Conservation (phyloP, 2,329 filamentous ascomycete species). For the Lecanosticta acicola region DNA sequence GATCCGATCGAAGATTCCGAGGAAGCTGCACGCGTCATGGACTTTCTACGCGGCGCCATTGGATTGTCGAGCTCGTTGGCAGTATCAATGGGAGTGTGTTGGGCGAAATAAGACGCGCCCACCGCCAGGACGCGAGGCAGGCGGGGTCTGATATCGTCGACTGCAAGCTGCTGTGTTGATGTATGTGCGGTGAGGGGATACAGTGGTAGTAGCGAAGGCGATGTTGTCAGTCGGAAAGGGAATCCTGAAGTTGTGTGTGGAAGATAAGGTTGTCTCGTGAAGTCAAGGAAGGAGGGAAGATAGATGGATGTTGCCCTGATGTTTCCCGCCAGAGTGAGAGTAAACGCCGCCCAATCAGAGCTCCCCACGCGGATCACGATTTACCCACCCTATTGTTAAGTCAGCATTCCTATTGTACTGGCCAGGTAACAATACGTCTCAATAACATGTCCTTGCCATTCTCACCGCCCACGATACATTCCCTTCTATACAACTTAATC, state of each 20-base stretch:
- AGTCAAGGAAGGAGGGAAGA: too few species aligned
- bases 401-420: neutral
- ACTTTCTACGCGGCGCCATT: slow-evolving; percentile 17
- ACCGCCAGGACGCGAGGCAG: neutral
- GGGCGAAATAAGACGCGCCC: neutral
- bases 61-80: neutral
- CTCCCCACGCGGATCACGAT: neutral
- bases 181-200: too few species aligned
- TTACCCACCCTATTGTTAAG: neutral
- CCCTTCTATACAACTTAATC: too few species aligned
- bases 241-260: too few species aligned
- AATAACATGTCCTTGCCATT: too few species aligned
- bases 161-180: neutral
- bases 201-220: too few species aligned
- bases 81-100: neutral
- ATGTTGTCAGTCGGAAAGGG: too few species aligned
- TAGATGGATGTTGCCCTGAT: too few species aligned
- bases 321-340: too few species aligned
- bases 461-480: too few species aligned
- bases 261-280: too few species aligned
- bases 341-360: too few species aligned
- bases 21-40: slow-evolving; percentile 34
- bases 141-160: neutral
- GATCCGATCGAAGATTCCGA: slow-evolving; percentile 40
- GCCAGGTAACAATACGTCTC: neutral